Conservation (phyloP, 2,329 filamentous ascomycete genomes). For the Pseudopithomyces maydicus region DNA sequence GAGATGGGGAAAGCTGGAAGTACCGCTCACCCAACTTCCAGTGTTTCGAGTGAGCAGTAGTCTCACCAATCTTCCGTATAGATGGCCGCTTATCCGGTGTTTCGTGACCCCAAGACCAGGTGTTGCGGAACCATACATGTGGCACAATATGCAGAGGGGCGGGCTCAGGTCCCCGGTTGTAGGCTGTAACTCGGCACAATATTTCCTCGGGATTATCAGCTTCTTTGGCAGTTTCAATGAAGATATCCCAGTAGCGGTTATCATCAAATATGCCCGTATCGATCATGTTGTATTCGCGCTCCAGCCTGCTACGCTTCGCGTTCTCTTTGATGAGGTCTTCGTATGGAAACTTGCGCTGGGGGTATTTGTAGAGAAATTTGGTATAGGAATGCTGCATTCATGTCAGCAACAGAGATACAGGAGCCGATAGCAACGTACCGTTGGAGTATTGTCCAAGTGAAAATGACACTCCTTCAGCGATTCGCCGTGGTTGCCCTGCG, state of each 20-base stretch:
- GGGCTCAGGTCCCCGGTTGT: slow-evolving; percentile 90
- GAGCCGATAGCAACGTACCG: slow-evolving; percentile 49
- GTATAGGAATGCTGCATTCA: slow-evolving; percentile 85
- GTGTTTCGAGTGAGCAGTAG: slow-evolving; percentile 77
- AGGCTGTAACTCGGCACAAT: slow-evolving; percentile 91
- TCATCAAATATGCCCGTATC: slow-evolving; percentile 90
- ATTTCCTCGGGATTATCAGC: slow-evolving; percentile 89
- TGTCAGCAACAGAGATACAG: slow-evolving; percentile 43
- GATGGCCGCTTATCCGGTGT: slow-evolving; percentile 75
- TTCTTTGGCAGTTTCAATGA: slow-evolving; percentile 96
- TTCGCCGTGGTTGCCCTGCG: slow-evolving; percentile 96
- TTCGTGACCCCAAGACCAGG: slow-evolving; percentile 93
- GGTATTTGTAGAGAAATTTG: slow-evolving; percentile 98
- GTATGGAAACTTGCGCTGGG: slow-evolving; percentile 90
- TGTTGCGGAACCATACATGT: slow-evolving; percentile 96
- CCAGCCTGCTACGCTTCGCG: slow-evolving; percentile 72
- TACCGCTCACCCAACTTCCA: slow-evolving; percentile 81
- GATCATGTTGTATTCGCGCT: slow-evolving; percentile 88
- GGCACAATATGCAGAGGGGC: slow-evolving; percentile 92
- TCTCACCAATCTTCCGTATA: slow-evolving; percentile 69
- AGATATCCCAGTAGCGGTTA: slow-evolving; percentile 93
- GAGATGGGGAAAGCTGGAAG: slow-evolving; percentile 85
- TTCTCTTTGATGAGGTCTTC: slow-evolving; percentile 86
- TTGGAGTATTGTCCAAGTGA: slow-evolving; percentile 91
- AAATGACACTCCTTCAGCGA: slow-evolving; percentile 97